Base-by-base conservation (phyloP, 495 filamentous ascomycete genomes). In the Penicillium silybi region DNA sequence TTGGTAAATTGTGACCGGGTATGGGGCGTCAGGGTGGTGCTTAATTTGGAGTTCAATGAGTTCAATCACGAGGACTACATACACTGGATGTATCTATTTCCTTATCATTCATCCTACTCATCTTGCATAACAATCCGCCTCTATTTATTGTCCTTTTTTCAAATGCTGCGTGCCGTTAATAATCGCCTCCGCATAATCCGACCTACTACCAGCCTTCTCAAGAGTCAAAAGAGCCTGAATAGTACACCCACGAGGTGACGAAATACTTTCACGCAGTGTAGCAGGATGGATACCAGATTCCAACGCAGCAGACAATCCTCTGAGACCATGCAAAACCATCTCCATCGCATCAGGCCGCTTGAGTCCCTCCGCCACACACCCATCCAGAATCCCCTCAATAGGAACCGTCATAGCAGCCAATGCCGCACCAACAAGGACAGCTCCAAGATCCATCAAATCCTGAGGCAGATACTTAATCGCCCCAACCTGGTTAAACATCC, bases 381-480 rank as follows among this genome's bases (percentile, higher is more conserved):
- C 72, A 57, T 75, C 69, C 35, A 72, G 26, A 17, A 73, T 56
- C 3, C 72, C 72, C 25, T 73, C 69, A 41, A 72, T 52, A 3
- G 72, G 54, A 15, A 71, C 52, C 11, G 67, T 61, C 54, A 71
- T 39, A 13, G 68, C 52, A 29, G 64, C 72, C 49, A 69, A 52
- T 18, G 66, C 52, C 18, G 66, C 61, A 1, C 68, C 65, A 15
- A 61, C 59, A 23, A 73, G 45, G 41, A 71, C 66, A 48, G 65
- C 60, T 7, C 58, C 67, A 9, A 61, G 47, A 37, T 69, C 62
- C 45, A 71, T 66, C 39, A 62, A 37, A 10, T 60, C 57, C 15
- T 57, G 32, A 1, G 59, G 53, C 1, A 73, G 45, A 19, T 57
- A 66, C 47, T 66, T 67, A 17, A 71, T 61, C 46, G 47, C 56